phyloP scores from a whole-genome alignment of 2,329 filamentous ascomycete species.

The Stagonosporopsis tanaceti region DNA sequence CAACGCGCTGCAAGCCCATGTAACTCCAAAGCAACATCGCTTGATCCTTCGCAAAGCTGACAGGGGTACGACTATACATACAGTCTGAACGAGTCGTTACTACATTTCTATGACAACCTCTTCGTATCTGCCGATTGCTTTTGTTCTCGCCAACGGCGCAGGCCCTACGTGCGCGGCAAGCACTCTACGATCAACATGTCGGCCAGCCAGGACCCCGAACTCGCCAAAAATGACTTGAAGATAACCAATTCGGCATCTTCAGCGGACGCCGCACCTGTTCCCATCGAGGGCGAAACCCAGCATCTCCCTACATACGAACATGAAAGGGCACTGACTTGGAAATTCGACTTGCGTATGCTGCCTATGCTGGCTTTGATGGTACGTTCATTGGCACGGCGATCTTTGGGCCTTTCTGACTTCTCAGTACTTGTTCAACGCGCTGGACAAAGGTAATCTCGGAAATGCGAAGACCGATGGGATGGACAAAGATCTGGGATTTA shows the following conservation, averaged over 20 bases:
- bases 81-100: neutral
- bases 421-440: constrained; percentile 62
- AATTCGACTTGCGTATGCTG: constrained; percentile 64
- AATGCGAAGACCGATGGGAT: constrained; percentile 55
- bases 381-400: too few species aligned
- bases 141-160: neutral
- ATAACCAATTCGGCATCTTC: constrained; percentile 40
- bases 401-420: neutral
- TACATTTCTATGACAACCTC: neutral
- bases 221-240: constrained; percentile 40
- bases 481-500: constrained; percentile 66
- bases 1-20: constrained; percentile 23
- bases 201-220: constrained; percentile 34
- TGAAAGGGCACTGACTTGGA: constrained; percentile 58
- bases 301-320: constrained; percentile 48
- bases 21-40: constrained; percentile 27
- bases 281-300: constrained; percentile 40
- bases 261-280: constrained; percentile 33
- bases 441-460: constrained; percentile 48
- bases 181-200: constrained; percentile 32
- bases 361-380: constrained; percentile 64
- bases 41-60: constrained; percentile 11
- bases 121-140: neutral
- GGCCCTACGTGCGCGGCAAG: neutral
- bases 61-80: constrained; percentile 21